Evolutionary conservation across 176 grass and related monocot genomes (phyloP).

Genomic region (Canna indica): DNA sequence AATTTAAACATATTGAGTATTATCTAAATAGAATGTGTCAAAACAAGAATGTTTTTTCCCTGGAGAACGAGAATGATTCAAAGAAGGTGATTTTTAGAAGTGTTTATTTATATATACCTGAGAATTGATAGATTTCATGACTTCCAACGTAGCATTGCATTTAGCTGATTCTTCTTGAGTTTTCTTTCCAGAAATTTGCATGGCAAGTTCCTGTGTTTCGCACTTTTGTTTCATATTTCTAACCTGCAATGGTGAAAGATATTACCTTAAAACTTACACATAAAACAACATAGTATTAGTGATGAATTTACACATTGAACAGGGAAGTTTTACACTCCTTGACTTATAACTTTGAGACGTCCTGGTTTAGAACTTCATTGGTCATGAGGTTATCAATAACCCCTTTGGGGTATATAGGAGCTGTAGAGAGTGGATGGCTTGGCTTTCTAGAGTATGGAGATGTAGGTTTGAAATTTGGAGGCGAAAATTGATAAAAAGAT

Average conservation of each 20-base stretch:
- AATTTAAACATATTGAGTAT: no score
- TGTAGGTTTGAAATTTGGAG: slow-evolving; percentile 32
- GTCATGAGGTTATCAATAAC: slow-evolving; percentile 50
- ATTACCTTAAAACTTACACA: no score
- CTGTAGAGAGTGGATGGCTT: slow-evolving; percentile 33
- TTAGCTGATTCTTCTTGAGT: slow-evolving; percentile 51
- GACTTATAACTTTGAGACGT: slow-evolving; percentile 52
- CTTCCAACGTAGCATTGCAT: slow-evolving; percentile 40
- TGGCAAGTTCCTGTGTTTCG: slow-evolving; percentile 48
- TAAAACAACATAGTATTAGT: no score
- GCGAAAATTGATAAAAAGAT: no score
- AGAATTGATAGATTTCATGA: slow-evolving; percentile 54
- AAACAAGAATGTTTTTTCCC: no score
- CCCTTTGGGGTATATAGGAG: slow-evolving; percentile 34
- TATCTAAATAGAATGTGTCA: no score
- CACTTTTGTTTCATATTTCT: slow-evolving; percentile 56
- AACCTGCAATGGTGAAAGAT: no score
- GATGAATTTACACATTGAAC: no score
- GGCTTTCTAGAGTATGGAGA: slow-evolving; percentile 36
- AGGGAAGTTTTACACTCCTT: no score
- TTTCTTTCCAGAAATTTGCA: slow-evolving; percentile 42
- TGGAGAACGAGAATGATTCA: no score
- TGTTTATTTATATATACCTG: no score
- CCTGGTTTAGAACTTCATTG: slow-evolving; percentile 55
- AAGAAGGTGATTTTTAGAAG: no score